Base-by-base conservation (phyloP, 129 eudicot species). In the Tanacetum coccineum region DNA sequence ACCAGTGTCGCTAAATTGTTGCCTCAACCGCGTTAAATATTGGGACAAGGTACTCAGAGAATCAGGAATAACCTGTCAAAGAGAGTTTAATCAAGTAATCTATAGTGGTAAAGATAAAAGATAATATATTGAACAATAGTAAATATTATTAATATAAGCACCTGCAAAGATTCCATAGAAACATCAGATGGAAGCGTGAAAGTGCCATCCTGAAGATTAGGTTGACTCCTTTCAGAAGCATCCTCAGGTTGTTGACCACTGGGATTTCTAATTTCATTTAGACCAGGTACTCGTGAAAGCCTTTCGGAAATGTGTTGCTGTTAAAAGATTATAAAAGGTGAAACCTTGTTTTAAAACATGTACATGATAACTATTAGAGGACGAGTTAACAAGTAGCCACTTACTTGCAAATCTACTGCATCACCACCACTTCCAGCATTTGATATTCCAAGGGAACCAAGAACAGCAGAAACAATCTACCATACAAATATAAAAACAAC, bases 381-480 rank as follows among this genome's bases (percentile, higher is more conserved):
- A 52, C 53, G 50, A 59, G 54, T n/a, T 20, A 64, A 73, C 9
- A 56, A 52, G 70, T 47, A 61, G 13, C 46, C 67, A 79, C 93
- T 81, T 81, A 88, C 96, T 65, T 81, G 81, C 66, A 81, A 66
- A 72, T 77, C 84, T 56, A 77, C 74, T 53, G 83, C 86, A 51
- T 83, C 97, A 83, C 70, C 21, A 28, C 81, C 82, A 65, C 75
- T 72, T 75, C 85, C 90, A 67, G 70, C 54, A 67, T 84, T 80
- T 70, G 87, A 39, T 9, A 77, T 70, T 71, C 90, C 95, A 59
- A 88, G 68, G 54, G 98, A 92, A 68, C 84, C 85, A 58, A 88
- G 89, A 36, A 92, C 91, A 73, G 91, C 95, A 11, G 98, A 85
- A 40, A 92, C 74, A 73, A 92, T 86, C 98, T 92, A 92, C 76